phyloP scores from a whole-genome alignment of 768 basidiomycete genomes.

The Suillus paluster region DNA sequence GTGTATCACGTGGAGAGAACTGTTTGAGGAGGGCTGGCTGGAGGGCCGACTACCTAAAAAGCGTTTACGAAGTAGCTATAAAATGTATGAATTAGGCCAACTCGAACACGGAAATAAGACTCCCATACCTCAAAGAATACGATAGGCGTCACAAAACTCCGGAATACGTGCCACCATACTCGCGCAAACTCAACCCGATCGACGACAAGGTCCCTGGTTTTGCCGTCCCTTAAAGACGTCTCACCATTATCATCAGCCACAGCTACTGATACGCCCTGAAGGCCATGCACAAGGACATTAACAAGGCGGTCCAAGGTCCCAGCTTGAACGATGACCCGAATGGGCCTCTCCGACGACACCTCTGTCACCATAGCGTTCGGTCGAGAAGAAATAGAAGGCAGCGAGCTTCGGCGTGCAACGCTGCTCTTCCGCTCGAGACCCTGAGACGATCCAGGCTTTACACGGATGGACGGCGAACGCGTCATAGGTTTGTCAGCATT shows the following conservation, averaged over 20 bases:
- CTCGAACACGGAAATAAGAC: neutral
- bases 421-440: constrained; percentile 80
- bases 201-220: constrained; percentile 71
- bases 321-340: constrained; percentile 78
- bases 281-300: constrained; percentile 75
- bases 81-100: neutral
- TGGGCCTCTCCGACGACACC: constrained; percentile 67
- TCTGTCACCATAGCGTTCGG: constrained; percentile 63
- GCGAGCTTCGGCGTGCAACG: constrained; percentile 71
- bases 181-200: constrained; percentile 74
- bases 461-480: constrained; percentile 77
- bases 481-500: constrained; percentile 46
- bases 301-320: constrained; percentile 79
- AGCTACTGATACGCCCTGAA: constrained; percentile 76
- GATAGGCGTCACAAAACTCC: constrained; percentile 80
- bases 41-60: constrained; percentile 58
- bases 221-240: constrained; percentile 75
- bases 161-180: constrained; percentile 85
- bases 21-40: constrained; percentile 44
- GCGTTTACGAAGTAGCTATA: constrained; percentile 75
- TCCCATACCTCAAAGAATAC: constrained; percentile 81
- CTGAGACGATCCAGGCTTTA: constrained; percentile 70
- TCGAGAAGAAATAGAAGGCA: constrained; percentile 75
- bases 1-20: constrained; percentile 51
- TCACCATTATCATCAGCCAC: constrained; percentile 89